These are phyloP conservation scores for Lentinula guzmanii DNA, from an alignment of 768 basidiomycete species.

Conservation along the genomic window DNA sequence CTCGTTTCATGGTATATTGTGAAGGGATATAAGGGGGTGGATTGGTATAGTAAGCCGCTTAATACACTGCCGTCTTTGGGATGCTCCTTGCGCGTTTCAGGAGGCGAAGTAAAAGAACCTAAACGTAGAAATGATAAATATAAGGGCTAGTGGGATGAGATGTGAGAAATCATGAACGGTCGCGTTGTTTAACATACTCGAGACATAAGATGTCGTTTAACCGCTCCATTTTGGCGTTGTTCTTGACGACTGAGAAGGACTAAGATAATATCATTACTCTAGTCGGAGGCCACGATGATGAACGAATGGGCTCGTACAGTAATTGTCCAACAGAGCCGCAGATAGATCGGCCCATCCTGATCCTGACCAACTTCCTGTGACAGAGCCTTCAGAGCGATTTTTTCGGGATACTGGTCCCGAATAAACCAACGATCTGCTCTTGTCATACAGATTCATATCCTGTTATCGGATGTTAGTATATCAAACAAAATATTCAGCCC, in stretches of 20 bases:
- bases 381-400: slow-evolving; percentile 44
- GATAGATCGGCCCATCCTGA: slow-evolving; percentile 71
- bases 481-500: not conserved
- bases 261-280: slow-evolving; percentile 18
- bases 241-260: slow-evolving; percentile 66
- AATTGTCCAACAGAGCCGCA: slow-evolving; percentile 71
- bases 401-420: slow-evolving; percentile 59
- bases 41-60: slow-evolving; percentile 46
- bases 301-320: slow-evolving; percentile 39
- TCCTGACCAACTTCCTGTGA: slow-evolving; percentile 46
- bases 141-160: slow-evolving; percentile 49
- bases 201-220: slow-evolving; percentile 52
- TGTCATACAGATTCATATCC: slow-evolving; percentile 81
- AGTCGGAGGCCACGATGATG: not conserved
- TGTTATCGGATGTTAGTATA: slow-evolving; percentile 20
- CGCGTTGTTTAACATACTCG: slow-evolving; percentile 40
- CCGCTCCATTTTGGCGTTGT: slow-evolving; percentile 37
- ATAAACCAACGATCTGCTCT: slow-evolving; percentile 67
- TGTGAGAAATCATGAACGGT: not conserved
- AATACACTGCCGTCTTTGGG: slow-evolving; percentile 52
- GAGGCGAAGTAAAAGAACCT: slow-evolving; percentile 51
- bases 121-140: slow-evolving; percentile 75
- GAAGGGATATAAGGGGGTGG: slow-evolving; percentile 65
- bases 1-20: slow-evolving; percentile 67
- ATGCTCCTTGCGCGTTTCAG: slow-evolving; percentile 61